Evolutionary conservation across 495 filamentous ascomycete genomes (phyloP), one percentile per base, ranked within the genome.

Genomic region (Daldinia decipiens): DNA sequence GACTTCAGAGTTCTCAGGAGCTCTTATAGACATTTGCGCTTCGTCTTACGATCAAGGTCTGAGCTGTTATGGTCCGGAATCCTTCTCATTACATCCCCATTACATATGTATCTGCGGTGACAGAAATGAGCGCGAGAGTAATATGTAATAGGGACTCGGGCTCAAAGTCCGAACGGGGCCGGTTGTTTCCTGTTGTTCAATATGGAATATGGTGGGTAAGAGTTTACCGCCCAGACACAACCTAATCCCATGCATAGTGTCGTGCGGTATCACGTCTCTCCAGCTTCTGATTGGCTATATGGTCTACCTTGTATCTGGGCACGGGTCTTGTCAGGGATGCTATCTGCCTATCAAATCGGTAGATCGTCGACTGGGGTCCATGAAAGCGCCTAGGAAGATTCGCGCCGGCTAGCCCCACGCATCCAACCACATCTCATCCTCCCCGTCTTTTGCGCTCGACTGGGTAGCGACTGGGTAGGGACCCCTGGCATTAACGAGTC

Each of bases 181-280:
- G 50, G 63, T 24, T 39, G 59, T 65, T 65, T 51, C 58, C 52
- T 36, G 26, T 57, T n/a, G 54, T 65, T 65, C 43, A 56, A 59
- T 57, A 29, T 65, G 65, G 70, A 56, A 59, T 57, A 29, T 65
- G 65, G 70, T 59, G 31, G 36, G 43, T 51, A 47, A 53, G 50
- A 39, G 67, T 43, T 76, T 76, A 74, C 74, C 74, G 74, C 74
- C 74, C 74, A 72, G 74, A 71, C 53, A 67, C 71, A 66, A 74
- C 65, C 55, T 67, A 61, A 71, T 74, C 52, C 59, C 61, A 68
- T 76, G 72, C 74, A 72, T 54, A 9, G 59, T 68, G 68, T 51
- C 59, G 59, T 59, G 66, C 62, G 65, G 65, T 59, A 76, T 76
- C 74, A 76, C 74, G 71, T 59, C 65, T 65, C 15, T 59, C 24